Conservation (phyloP, 2,329 filamentous ascomycete species). For the Shiraia sp. region DNA sequence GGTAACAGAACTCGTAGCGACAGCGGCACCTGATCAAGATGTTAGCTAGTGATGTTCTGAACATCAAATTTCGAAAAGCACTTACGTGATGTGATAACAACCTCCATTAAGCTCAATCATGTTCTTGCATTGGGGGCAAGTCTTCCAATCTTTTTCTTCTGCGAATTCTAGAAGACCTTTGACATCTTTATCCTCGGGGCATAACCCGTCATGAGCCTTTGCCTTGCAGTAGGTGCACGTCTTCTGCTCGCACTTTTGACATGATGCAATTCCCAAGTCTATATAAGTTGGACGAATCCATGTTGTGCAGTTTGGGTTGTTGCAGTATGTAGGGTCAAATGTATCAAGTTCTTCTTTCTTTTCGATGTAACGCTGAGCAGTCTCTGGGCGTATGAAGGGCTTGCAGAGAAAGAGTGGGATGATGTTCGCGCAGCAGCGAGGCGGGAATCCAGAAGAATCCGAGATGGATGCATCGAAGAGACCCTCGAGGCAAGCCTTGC, state of each 20-base stretch:
- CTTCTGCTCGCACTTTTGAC: constrained; percentile 4
- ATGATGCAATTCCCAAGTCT: constrained; percentile 7
- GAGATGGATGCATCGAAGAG: constrained; percentile 19
- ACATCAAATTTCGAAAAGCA: background rate
- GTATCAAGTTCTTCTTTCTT: constrained; percentile 18
- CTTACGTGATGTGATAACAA: constrained; percentile 22
- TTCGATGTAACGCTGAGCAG: constrained; percentile 7
- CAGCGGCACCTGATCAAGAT: constrained; percentile 47
- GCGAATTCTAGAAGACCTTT: constrained; percentile 13
- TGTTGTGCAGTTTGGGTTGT: constrained; percentile 10
- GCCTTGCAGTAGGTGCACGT: constrained; percentile 15
- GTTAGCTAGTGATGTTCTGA: too few relatives aligned
- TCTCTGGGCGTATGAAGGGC: constrained; percentile 4
- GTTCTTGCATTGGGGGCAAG: constrained; percentile 15
- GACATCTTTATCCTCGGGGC: constrained; percentile 13
- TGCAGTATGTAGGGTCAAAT: constrained; percentile 15
- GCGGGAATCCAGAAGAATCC: constrained; percentile 22
- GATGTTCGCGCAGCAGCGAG: constrained; percentile 20
- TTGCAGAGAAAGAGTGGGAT: constrained; percentile 11
- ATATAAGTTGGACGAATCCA: constrained; percentile 14
- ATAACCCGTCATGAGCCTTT: constrained; percentile 10
- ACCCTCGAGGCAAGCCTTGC: constrained; percentile 15
- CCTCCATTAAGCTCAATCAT: constrained; percentile 17
- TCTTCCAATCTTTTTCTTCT: constrained; percentile 13
- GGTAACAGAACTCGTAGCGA: constrained; percentile 70